Conservation (phyloP, 371 early-diverging fungal genomes). For the Paraphysoderma sedebokerense region DNA sequence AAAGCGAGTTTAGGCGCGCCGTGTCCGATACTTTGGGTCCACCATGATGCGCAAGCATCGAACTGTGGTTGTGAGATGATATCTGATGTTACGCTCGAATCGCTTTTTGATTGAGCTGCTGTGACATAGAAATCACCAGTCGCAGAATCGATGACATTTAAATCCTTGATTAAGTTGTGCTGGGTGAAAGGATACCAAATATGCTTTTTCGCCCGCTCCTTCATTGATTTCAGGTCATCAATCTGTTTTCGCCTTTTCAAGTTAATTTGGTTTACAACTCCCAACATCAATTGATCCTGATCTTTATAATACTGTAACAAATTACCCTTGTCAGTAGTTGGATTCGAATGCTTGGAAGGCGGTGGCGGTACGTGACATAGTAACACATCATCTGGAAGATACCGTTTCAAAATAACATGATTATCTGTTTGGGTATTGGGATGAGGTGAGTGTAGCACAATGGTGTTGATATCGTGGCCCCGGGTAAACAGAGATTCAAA, state of each 20-base stretch:
- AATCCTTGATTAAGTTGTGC: slow-evolving; percentile 37
- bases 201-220: slow-evolving; percentile 23
- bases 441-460: slow-evolving; percentile 29
- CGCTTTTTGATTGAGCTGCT: neutral
- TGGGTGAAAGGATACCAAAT: slow-evolving; percentile 84
- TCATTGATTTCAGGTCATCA: slow-evolving; percentile 37
- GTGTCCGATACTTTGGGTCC: slow-evolving; percentile 71
- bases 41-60: slow-evolving; percentile 70
- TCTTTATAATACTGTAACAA: slow-evolving; percentile 36
- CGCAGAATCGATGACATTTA: slow-evolving; percentile 62
- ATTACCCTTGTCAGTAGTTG: slow-evolving; percentile 23
- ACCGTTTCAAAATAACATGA: slow-evolving; percentile 6
- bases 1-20: slow-evolving; percentile 39
- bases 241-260: slow-evolving; percentile 27
- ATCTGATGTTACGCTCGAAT: slow-evolving; percentile 5
- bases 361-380: slow-evolving; percentile 31
- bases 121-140: slow-evolving; percentile 42
- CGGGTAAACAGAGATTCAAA: slow-evolving; percentile 48
- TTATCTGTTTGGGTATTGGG: slow-evolving; percentile 13
- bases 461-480: slow-evolving; percentile 50
- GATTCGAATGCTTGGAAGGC: slow-evolving; percentile 21
- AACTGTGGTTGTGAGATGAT: slow-evolving; percentile 25
- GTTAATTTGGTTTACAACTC: slow-evolving; percentile 29
- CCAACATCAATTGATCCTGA: slow-evolving; percentile 22
- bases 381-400: slow-evolving; percentile 5